Evolutionary conservation across 768 basidiomycete genomes (phyloP).

Genomic region (Psilocybe tampanensis): DNA sequence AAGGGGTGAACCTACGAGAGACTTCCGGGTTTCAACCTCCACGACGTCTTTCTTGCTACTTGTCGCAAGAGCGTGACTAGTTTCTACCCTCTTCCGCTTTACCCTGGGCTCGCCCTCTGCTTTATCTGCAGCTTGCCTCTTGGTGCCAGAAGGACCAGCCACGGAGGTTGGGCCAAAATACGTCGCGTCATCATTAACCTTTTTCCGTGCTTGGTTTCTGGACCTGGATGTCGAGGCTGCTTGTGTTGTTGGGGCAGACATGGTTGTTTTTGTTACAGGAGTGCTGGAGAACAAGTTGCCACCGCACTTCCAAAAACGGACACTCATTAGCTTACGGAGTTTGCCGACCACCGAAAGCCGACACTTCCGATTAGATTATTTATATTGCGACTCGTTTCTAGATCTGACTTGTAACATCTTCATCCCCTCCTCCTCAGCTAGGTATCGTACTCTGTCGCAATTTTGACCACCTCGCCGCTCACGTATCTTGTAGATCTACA

Average conservation of each 20-base stretch:
- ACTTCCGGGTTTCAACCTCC: constrained; percentile 41
- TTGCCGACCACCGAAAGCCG: constrained; percentile 9
- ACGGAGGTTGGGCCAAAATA: constrained; percentile 60
- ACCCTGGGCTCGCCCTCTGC: constrained; percentile 73
- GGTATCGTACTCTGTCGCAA: not conserved
- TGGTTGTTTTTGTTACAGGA: constrained; percentile 20
- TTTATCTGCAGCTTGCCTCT: constrained; percentile 68
- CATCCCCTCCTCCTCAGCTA: not conserved
- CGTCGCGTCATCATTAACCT: constrained; percentile 67
- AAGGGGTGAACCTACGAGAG: constrained; percentile 38
- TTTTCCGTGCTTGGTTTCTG: constrained; percentile 64
- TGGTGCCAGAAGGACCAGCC: constrained; percentile 47
- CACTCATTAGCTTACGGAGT: not conserved
- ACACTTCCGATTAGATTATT: constrained; percentile 19
- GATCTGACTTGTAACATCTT: not conserved
- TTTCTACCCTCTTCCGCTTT: constrained; percentile 73
- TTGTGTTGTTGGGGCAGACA: constrained; percentile 36
- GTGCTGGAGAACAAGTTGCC: constrained; percentile 11
- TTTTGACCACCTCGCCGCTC: not conserved
- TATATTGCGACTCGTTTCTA: constrained; percentile 7
- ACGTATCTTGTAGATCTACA: not conserved
- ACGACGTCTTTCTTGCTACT: constrained; percentile 34
- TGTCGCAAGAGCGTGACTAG: constrained; percentile 27
- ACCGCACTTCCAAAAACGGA: not conserved
- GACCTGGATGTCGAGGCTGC: constrained; percentile 54